A percentile compares a stretch with the other conserved stretches of the same genome.
phyloP scores from a whole-genome alignment of 208 protist species.

The Leishmania gerbilli region DNA sequence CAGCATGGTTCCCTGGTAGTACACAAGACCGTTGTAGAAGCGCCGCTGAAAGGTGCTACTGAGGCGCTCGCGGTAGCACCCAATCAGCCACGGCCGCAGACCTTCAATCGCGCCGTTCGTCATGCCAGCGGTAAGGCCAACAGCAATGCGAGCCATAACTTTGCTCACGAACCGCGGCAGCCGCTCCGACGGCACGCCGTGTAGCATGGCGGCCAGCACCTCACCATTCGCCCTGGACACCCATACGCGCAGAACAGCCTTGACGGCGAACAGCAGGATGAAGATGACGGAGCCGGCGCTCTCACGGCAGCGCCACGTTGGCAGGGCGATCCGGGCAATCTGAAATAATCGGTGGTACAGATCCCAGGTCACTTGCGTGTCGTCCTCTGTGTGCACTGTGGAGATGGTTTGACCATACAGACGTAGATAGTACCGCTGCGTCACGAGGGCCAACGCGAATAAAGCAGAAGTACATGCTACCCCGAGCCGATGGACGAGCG shows the following conservation, averaged over 20 bases:
- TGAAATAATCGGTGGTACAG: slow-evolving; percentile 67
- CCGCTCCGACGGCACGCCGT: slow-evolving; percentile 48
- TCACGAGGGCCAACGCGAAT: slow-evolving; percentile 27
- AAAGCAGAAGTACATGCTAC: slow-evolving; percentile 19
- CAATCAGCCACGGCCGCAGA: slow-evolving; percentile 82
- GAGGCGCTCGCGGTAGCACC: slow-evolving; percentile 80
- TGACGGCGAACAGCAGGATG: slow-evolving; percentile 80
- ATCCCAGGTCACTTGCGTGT: slow-evolving; percentile 52
- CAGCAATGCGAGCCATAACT: slow-evolving; percentile 48
- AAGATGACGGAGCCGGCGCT: slow-evolving; percentile 64
- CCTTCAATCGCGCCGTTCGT: slow-evolving; percentile 72
- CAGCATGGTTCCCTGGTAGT: slow-evolving; percentile 80
- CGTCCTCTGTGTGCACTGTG: slow-evolving; percentile 61
- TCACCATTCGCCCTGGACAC: slow-evolving; percentile 65
- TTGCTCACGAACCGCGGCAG: slow-evolving; percentile 48
- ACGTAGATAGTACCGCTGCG: slow-evolving; percentile 58
- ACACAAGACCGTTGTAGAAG: slow-evolving; percentile 80
- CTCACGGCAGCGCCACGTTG: slow-evolving; percentile 76
- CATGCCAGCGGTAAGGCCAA: slow-evolving; percentile 46
- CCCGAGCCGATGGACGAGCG: slow-evolving; percentile 16
- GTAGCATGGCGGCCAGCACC: slow-evolving; percentile 71
- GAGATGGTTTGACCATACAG: slow-evolving; percentile 38
- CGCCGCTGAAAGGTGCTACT: slow-evolving; percentile 74
- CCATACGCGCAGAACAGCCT: slow-evolving; percentile 72
- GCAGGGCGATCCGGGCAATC: slow-evolving; percentile 63